Percentiles rank a stretch among this genome's conserved stretches.
These are phyloP conservation scores for Kwoniella europaea DNA, from an alignment of 768 basidiomycete species.

Conservation along the genomic window DNA sequence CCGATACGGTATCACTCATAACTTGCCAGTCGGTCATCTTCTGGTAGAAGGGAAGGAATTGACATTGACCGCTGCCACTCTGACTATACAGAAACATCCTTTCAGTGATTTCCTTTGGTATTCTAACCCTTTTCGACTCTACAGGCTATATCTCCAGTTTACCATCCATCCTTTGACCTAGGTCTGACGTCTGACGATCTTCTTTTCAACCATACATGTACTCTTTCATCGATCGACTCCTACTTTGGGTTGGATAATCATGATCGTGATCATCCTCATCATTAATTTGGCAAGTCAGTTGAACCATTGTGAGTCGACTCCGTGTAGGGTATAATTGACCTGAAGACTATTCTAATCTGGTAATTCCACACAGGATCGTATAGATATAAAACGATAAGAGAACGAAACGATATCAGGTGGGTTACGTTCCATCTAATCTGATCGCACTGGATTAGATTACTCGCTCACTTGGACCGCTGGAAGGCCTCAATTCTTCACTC, in stretches of 20 bases:
- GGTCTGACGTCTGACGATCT: not conserved
- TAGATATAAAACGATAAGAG: too few species aligned
- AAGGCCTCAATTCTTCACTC: not conserved
- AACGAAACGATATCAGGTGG: too few species aligned
- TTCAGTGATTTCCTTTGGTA: not conserved
- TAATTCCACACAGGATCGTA: too few species aligned
- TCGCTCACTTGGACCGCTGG: not conserved
- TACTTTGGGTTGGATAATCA: not conserved
- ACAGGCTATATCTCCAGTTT: too few species aligned
- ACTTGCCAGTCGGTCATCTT: too few species aligned
- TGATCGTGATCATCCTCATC: not conserved
- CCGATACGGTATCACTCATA: too few species aligned
- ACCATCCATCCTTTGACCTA: not conserved
- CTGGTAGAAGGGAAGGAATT: not conserved
- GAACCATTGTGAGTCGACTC: not conserved
- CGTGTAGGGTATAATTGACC: conserved; percentile 1
- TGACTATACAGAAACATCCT: not conserved
- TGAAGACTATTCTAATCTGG: not conserved
- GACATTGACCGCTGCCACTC: too few species aligned
- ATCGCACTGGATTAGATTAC: too few species aligned
- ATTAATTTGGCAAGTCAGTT: too few species aligned
- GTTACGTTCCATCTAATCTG: too few species aligned
- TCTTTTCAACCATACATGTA: not conserved
- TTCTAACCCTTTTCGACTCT: not conserved
- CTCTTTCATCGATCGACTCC: conserved; percentile 10